These are phyloP conservation scores for Boletus reticuloceps DNA, from an alignment of 768 basidiomycete species.

Conservation along the genomic window DNA sequence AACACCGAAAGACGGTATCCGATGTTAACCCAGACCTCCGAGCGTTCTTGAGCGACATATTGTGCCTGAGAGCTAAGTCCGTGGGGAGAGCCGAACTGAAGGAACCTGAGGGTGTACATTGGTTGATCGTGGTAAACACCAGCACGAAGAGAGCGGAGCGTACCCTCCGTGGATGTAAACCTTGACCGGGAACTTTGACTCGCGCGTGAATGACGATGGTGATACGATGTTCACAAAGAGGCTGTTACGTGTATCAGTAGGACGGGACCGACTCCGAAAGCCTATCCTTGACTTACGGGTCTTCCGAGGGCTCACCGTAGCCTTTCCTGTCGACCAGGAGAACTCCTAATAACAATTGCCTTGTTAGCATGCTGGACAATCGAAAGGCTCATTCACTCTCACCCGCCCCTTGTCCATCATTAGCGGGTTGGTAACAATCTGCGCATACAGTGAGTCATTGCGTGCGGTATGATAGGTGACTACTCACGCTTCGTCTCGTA, in stretches of 20 bases:
- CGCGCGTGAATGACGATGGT: constrained; percentile 45
- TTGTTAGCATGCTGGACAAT: no score
- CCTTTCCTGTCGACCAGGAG: no score
- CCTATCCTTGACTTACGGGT: constrained; percentile 45
- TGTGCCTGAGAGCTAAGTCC: constrained; percentile 59
- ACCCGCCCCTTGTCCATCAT: constrained; percentile 57
- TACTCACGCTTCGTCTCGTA: constrained; percentile 38
- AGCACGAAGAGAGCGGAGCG: constrained; percentile 3
- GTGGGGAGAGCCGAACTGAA: constrained; percentile 79
- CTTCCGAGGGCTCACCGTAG: constrained; percentile 30
- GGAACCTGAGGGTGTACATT: constrained; percentile 44
- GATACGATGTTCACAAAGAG: constrained; percentile 64
- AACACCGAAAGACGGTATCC: constrained; percentile 76
- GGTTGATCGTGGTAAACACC: neutral
- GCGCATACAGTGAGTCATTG: neutral
- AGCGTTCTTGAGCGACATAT: constrained; percentile 58
- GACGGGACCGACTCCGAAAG: neutral
- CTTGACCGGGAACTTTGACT: constrained; percentile 56
- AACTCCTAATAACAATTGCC: constrained; percentile 33
- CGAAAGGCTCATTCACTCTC: no score
- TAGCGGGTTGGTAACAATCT: constrained; percentile 63
- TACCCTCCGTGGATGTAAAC: constrained; percentile 81
- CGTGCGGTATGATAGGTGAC: no score
- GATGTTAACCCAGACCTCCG: constrained; percentile 74
- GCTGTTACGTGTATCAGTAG: constrained; percentile 28